Evolutionary conservation across 177 flowering plant species (phyloP).

Genomic region (Vitis hybrid): DNA sequence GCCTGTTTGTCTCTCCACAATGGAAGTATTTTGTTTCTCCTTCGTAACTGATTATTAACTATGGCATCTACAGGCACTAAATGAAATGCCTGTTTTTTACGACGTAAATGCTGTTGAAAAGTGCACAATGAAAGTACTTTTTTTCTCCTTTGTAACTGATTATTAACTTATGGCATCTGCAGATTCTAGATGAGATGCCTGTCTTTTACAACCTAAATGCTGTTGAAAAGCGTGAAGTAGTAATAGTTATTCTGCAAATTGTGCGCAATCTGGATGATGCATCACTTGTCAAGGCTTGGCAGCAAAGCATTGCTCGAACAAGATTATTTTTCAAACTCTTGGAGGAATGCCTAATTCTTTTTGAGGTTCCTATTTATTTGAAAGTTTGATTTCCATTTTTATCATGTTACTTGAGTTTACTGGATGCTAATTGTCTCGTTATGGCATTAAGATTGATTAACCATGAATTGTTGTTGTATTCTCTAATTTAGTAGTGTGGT

Average conservation of each 20-base stretch:
- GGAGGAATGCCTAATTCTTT: conserved; percentile 85
- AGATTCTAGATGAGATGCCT: conserved; percentile 99
- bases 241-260: conserved; percentile 83
- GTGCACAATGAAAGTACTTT: conserved; percentile 27
- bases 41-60: background rate
- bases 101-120: conserved; percentile 84
- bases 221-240: conserved; percentile 90
- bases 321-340: conserved; percentile 96
- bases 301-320: conserved; percentile 95
- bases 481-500: too few species aligned
- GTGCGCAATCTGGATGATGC: conserved; percentile 91
- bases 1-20: background rate
- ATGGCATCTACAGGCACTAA: conserved; percentile 68
- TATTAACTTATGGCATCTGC: conserved; percentile 23
- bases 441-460: too few species aligned
- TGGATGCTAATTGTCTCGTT: background rate
- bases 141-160: background rate
- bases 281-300: conserved; percentile 96
- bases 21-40: background rate
- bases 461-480: too few species aligned
- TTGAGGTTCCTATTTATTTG: conserved; percentile 65
- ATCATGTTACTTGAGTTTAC: background rate
- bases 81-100: conserved; percentile 99
- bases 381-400: background rate
- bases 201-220: conserved; percentile 92